phyloP scores from a whole-genome alignment of 2,329 filamentous ascomycete genomes.

The Cercospora brassicicola region DNA sequence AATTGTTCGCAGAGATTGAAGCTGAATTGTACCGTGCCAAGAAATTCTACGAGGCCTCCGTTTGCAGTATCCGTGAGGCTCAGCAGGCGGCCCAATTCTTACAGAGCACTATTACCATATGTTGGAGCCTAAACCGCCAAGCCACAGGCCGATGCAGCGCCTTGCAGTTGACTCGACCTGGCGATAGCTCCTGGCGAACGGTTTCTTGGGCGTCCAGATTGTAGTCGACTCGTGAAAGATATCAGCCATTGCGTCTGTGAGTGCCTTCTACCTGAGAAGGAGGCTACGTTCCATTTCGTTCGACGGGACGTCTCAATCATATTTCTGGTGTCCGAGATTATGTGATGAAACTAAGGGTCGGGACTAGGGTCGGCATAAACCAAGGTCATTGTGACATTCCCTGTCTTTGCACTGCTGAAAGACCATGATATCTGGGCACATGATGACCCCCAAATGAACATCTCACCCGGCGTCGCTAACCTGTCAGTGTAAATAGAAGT shows the following conservation, averaged over 20 bases:
- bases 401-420: not conserved
- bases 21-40: not conserved
- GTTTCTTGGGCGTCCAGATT: not conserved
- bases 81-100: not conserved
- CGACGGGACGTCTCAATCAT: not conserved
- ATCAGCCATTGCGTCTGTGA: not conserved
- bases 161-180: not conserved
- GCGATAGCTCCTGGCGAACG: not conserved
- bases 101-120: not conserved
- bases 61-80: not conserved
- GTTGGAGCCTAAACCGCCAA: not conserved
- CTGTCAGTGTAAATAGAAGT: constrained; percentile 7
- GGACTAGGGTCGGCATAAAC: constrained; percentile 3
- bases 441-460: not conserved
- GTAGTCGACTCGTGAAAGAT: not conserved
- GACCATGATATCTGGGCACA: not conserved
- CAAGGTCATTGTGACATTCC: not conserved
- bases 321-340: not conserved
- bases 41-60: not conserved
- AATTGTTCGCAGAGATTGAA: not conserved
- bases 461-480: not conserved
- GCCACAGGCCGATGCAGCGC: not conserved
- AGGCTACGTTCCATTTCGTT: not conserved
- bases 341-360: not conserved
- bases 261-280: not conserved